Evolutionary conservation across 2,329 filamentous ascomycete species (phyloP), one percentile per base, ranked within the genome.

Genomic region (Diatrype stigma): DNA sequence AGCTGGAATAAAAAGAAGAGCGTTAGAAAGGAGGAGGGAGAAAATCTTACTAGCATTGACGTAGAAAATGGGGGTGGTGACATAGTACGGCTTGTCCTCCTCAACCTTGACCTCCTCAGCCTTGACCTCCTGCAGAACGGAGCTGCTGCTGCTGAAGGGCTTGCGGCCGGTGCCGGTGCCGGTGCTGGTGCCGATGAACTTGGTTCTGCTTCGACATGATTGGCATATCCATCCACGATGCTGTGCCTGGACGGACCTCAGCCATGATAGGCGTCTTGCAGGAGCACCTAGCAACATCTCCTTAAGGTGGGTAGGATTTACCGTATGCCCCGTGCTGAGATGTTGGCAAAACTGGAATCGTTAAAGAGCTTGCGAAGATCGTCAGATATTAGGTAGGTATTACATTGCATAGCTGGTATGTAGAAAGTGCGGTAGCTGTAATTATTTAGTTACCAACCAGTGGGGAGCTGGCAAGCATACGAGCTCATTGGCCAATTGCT

Each of bases 1-100:
- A n/a, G n/a, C n/a, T n/a, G n/a, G n/a, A n/a, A n/a, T n/a, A n/a
- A n/a, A n/a, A n/a, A n/a, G n/a, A n/a, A n/a, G n/a, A n/a, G n/a
- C n/a, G n/a, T n/a, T n/a, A n/a, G n/a, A n/a, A n/a, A 17, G 28
- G 44, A 17, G 44, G 38, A 12, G 34, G 17, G n/a, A 17, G 22
- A n/a, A 37, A 28, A 48, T 58, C 75, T 60, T 74, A 92, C 90
- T 85, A 50, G 92, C 90, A 80, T 99, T 99, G 74, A 99, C 94
- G 71, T 99, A 99, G 76, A 97, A 99, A 52, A 99, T 99, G 2
- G 94, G 94, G 8, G 91, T 95, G 5, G 94, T 97, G 63, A 96
- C 79, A 76, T 97, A 99, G 75, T 87, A 96, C 8, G 93, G 91
- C 74, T 97, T 97, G n/a, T n/a, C n/a, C 42, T 54, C 57, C 23